Percentiles rank a stretch among this genome's conserved stretches.
Conservation (phyloP, 768 basidiomycete species). For the Megacollybia marginata region DNA sequence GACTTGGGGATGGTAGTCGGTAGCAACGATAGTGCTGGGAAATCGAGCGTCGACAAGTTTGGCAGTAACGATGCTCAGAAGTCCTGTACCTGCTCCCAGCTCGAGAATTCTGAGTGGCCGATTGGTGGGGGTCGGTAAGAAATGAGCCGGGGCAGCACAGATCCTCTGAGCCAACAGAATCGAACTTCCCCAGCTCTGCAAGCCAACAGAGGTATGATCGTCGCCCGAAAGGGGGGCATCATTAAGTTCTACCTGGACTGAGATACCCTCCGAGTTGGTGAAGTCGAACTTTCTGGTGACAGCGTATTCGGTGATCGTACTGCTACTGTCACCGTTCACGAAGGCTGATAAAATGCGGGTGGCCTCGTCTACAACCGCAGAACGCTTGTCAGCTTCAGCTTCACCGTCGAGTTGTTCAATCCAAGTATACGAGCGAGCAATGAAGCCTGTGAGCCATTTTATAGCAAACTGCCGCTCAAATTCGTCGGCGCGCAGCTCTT, state of each 20-base stretch:
- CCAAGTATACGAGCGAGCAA: conserved; percentile 55
- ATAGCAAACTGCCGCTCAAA: conserved; percentile 65
- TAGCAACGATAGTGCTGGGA: conserved; percentile 44
- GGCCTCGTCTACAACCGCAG: conserved; percentile 45
- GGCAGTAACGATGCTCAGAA: conserved; percentile 65
- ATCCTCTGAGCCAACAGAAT: conserved; percentile 64
- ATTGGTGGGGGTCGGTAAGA: conserved; percentile 20
- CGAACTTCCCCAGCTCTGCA: conserved; percentile 81
- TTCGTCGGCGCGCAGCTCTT: conserved; percentile 50
- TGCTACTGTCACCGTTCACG: conserved; percentile 21
- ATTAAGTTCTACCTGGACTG: conserved; percentile 50
- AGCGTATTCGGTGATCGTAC: conserved; percentile 30
- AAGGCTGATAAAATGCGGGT: conserved; percentile 51
- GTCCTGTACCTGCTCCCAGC: conserved; percentile 80
- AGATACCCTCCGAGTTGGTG: conserved; percentile 11
- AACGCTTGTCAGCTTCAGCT: conserved; percentile 31
- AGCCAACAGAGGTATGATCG: conserved; percentile 74
- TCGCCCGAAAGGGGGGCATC: conserved; percentile 56
- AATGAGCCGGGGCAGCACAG: conserved; percentile 36
- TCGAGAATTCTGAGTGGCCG: conserved; percentile 41
- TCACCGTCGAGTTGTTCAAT: conserved; percentile 8
- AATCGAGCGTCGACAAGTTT: conserved; percentile 27
- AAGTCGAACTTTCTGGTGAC: conserved; percentile 52
- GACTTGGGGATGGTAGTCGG: conserved; percentile 75
- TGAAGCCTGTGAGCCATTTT: conserved; percentile 68